Conservation (phyloP, 2,329 filamentous ascomycete genomes). For the Orbilia javanica region DNA sequence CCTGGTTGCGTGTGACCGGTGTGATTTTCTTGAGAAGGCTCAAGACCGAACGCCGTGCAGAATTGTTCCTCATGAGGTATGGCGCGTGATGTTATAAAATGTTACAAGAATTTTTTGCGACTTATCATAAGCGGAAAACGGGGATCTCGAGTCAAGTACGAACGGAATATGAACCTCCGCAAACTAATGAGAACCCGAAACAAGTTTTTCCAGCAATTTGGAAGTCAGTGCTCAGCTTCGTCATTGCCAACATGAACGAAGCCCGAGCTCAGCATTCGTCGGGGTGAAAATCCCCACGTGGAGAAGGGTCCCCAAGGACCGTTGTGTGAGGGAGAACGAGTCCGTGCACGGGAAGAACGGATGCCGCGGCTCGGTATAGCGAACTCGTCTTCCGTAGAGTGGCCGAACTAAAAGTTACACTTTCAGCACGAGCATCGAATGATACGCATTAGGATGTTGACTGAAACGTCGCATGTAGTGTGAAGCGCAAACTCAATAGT, state of each 20-base stretch:
- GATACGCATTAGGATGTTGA: neutral
- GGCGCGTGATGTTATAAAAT: slow-evolving; percentile 43
- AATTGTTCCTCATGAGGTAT: slow-evolving; percentile 34
- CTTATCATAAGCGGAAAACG: neutral
- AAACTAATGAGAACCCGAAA: slow-evolving; percentile 5
- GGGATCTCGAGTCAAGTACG: slow-evolving; percentile 7
- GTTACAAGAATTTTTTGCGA: slow-evolving; percentile 15
- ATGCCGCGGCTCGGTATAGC: slow-evolving; percentile 31
- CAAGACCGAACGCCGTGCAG: slow-evolving; percentile 25
- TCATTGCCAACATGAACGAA: slow-evolving; percentile 15
- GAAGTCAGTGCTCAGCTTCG: slow-evolving; percentile 8
- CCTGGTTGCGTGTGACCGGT: slow-evolving; percentile 24
- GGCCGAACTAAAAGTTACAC: neutral
- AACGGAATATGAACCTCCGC: slow-evolving; percentile 26
- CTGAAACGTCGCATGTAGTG: slow-evolving; percentile 13
- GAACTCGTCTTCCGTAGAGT: slow-evolving; percentile 7
- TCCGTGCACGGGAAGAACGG: slow-evolving; percentile 29
- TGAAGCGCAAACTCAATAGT: neutral
- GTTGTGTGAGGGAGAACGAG: slow-evolving; percentile 8
- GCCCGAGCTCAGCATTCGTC: slow-evolving; percentile 8
- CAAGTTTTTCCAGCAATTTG: slow-evolving; percentile 21
- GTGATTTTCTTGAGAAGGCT: slow-evolving; percentile 12
- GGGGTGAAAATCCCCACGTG: slow-evolving; percentile 32
- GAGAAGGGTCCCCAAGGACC: neutral
- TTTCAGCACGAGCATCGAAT: neutral